Conservation (phyloP, 805 yeast genomes). For the Candida michaelii region DNA sequence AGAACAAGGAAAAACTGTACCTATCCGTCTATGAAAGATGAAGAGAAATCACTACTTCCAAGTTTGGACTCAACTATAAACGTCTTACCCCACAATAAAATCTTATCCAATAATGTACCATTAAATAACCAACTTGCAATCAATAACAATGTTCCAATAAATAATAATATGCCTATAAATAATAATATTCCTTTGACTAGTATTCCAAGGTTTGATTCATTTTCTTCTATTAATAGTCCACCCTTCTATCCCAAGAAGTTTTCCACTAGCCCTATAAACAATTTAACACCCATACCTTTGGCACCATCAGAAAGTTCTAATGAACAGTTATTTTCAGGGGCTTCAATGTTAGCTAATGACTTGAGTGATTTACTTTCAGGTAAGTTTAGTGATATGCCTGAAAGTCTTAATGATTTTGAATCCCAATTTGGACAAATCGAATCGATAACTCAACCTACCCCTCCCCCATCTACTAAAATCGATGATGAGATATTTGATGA, state of each 20-base stretch:
- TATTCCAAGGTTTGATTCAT: conserved; percentile 3
- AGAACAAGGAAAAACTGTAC: conserved; percentile 13
- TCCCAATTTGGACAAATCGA: conserved; percentile 3
- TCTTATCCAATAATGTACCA: neutral
- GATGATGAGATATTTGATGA: conserved; percentile 13
- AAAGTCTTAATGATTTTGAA: neutral
- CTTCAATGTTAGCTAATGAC: conserved; percentile 15
- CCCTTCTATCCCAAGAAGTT: conserved; percentile 3
- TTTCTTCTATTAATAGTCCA: neutral
- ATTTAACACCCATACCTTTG: neutral
- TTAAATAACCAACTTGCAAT: neutral
- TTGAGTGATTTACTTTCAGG: conserved; percentile 13
- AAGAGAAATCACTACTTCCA: neutral
- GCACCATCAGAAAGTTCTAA: conserved; percentile 4
- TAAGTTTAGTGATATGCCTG: conserved; percentile 12
- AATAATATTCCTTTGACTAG: neutral
- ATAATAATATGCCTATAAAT: neutral
- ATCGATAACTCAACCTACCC: neutral
- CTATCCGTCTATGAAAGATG: neutral
- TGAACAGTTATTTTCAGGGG: conserved; percentile 14
- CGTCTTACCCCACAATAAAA: neutral
- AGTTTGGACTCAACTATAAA: neutral
- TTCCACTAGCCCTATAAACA: neutral
- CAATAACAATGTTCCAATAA: neutral
- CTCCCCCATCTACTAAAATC: conserved; percentile 4